These are phyloP conservation scores for Aureobasidium sp. DNA, from an alignment of 2,329 filamentous ascomycete species.

Conservation along the genomic window DNA sequence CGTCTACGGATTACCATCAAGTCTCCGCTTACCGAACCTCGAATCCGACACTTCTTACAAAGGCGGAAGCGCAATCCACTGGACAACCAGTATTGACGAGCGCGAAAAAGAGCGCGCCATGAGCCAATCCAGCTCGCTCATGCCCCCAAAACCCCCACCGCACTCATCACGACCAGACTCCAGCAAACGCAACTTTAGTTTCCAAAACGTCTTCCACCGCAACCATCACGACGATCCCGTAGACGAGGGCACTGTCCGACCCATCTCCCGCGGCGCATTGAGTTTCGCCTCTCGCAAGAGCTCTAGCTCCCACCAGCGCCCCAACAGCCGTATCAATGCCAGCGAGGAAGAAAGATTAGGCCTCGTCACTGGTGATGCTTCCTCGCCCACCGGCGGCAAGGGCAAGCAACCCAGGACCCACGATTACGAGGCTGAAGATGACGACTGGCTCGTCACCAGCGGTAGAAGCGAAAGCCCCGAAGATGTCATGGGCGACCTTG, in stretches of 20 bases:
- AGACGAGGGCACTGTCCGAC: constrained; percentile 24
- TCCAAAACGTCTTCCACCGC: constrained; percentile 74
- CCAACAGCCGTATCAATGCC: constrained; percentile 4
- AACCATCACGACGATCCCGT: constrained; percentile 32
- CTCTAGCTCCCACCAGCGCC: background rate
- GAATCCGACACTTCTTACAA: constrained; percentile 44
- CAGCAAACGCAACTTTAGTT: constrained; percentile 58
- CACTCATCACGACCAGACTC: constrained; percentile 29
- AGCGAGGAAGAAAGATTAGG: constrained; percentile 34
- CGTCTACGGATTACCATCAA: constrained; percentile 44
- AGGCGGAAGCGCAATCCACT: constrained; percentile 37
- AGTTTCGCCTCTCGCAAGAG: constrained; percentile 16
- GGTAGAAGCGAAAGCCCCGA: constrained; percentile 26
- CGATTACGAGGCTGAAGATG: constrained; percentile 17
- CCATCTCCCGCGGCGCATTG: constrained; percentile 29
- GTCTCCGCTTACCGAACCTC: constrained; percentile 42
- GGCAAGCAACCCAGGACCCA: background rate
- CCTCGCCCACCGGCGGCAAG: background rate
- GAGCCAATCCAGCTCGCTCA: constrained; percentile 38
- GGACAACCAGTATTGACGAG: constrained; percentile 31
- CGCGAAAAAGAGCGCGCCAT: constrained; percentile 34
- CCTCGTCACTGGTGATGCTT: constrained; percentile 30
- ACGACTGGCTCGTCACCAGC: constrained; percentile 29
- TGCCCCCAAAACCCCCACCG: constrained; percentile 53
- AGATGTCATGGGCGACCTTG: constrained; percentile 23